Evolutionary conservation across 2,329 filamentous ascomycete genomes (phyloP).

Genomic region (Sporothrix protearum): DNA sequence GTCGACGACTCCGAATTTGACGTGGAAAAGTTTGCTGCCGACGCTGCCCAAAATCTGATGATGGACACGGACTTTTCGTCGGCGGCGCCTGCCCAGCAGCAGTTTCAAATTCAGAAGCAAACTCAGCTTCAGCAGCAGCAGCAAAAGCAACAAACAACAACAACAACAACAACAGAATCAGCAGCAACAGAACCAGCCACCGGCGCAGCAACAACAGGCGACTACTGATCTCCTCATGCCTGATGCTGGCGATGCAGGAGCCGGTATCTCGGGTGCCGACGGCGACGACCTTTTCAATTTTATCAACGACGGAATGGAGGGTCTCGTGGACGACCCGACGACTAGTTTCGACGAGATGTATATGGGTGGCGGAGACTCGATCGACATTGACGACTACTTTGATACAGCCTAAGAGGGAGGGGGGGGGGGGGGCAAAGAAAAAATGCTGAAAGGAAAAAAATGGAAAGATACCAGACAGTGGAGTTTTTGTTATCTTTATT

Average conservation of each 20-base stretch:
- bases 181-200: slow-evolving; percentile 20
- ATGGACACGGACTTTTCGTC: slow-evolving; percentile 24
- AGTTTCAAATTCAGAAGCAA: neutral
- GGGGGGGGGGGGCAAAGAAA: no score
- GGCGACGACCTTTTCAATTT: slow-evolving; percentile 50
- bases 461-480: neutral
- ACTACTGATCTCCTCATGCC: slow-evolving; percentile 28
- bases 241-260: neutral
- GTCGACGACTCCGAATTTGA: slow-evolving; percentile 44
- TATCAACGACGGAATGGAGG: slow-evolving; percentile 42
- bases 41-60: slow-evolving; percentile 32
- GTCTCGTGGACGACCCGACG: slow-evolving; percentile 37
- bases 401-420: slow-evolving; percentile 23
- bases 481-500: neutral
- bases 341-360: slow-evolving; percentile 51
- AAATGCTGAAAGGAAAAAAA: no score
- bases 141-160: slow-evolving; percentile 5
- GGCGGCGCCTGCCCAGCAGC: neutral
- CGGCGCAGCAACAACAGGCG: neutral
- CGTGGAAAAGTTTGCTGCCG: slow-evolving; percentile 42
- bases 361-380: slow-evolving; percentile 45
- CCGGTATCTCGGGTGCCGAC: slow-evolving; percentile 23
- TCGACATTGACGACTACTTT: slow-evolving; percentile 28
- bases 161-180: slow-evolving; percentile 16
- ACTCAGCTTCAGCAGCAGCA: neutral